Base-by-base conservation (phyloP, 441 rosid genomes). In the Eutrema salsugineum region DNA sequence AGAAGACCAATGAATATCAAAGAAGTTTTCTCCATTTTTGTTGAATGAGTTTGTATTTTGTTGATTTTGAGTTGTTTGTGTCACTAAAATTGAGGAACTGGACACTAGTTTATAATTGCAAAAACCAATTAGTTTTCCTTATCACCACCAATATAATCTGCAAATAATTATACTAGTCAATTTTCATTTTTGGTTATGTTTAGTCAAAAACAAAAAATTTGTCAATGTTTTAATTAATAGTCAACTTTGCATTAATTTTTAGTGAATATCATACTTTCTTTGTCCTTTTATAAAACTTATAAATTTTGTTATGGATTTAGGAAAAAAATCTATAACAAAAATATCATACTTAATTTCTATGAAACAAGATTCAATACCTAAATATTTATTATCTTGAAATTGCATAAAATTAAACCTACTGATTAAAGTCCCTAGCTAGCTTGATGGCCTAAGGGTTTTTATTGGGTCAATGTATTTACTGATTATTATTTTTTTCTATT, bases 21-120 rank as follows among this genome's bases (percentile, higher is more conserved):
- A 39, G 17, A 39, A n/a, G 72, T 0, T 46, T 46, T 57, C 73
- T 56, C 16, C 73, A 68, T 68, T 57, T 57, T 43, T 54, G 6
- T 36, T 43, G n/a, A 67, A 67, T 42, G 22, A 1, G 32, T 28
- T 27, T 42, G 36, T 42, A 15, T 3, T 15, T 16, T 61, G 2
- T 30, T 63, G 17, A 5, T 61, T 63, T 63, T 46, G 54, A 63
- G 6, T 14, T 60, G 35, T 40, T 60, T 60, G 49, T 62, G 8
- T 61, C 35, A 43, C 24, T 43, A 42, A 27, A 61, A 38, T 43
- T 24, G 19, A 62, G 7, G 22, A 16, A 11, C 11, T 5, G 12
- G 44, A 47, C 20, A 19, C 38, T 63, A 46, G n/a, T 46, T 30
- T 63, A 57, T 17, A 35, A 2, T 17, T 10, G 42, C 17, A 15